These are phyloP conservation scores for Dactylellina sp. DNA, from an alignment of 2,329 filamentous ascomycete genomes.

Conservation along the genomic window DNA sequence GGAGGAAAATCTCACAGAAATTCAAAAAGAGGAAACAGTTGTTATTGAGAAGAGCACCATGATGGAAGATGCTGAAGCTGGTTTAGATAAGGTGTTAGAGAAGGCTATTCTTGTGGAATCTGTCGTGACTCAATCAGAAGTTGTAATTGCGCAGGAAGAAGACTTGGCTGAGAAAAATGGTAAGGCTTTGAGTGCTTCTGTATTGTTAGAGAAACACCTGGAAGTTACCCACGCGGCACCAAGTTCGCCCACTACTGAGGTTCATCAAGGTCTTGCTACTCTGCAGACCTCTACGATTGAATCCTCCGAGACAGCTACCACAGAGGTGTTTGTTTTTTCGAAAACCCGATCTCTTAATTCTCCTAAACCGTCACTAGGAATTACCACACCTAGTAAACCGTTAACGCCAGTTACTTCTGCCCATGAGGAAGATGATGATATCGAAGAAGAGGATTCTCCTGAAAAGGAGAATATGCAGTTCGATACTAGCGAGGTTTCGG, in stretches of 20 bases:
- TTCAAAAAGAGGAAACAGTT: no score
- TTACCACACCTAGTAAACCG: background rate
- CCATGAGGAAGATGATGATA: background rate
- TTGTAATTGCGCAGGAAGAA: background rate
- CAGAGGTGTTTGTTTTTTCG: no score
- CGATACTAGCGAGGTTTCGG: background rate
- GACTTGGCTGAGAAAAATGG: background rate
- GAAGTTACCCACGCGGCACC: background rate
- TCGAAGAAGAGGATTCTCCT: background rate
- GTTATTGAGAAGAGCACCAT: no score
- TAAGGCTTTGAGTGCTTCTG: background rate
- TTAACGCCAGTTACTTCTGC: background rate
- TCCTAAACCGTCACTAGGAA: background rate
- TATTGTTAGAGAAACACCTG: conserved; percentile 1
- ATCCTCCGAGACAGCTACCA: no score
- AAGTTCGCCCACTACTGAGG: background rate
- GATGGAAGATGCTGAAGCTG: background rate
- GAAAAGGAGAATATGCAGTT: background rate
- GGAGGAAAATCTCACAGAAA: no score
- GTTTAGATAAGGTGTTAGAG: background rate
- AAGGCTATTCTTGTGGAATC: background rate
- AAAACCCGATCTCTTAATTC: no score
- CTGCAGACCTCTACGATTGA: no score
- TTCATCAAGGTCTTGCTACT: no score
- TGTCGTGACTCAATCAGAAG: background rate